A percentile compares a stretch with the other conserved stretches of the same genome.
Conservation (phyloP, 1,284 basidiomycete species). For the Amylostereum areolatum region DNA sequence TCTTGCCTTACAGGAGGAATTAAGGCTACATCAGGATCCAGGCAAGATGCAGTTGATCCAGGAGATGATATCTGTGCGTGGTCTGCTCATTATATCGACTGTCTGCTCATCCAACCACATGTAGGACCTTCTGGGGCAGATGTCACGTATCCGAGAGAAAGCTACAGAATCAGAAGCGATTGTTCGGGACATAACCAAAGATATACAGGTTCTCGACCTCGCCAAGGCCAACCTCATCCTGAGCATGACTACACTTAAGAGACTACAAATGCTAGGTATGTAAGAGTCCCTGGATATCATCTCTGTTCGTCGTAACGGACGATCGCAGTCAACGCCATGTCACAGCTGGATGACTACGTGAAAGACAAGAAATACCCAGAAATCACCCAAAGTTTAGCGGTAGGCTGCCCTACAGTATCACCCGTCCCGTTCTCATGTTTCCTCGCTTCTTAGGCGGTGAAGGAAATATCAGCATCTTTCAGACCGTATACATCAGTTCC, state of each 20-base stretch:
- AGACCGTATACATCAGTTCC: slow-evolving; percentile 71
- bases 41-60: slow-evolving; percentile 84
- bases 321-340: slow-evolving; percentile 68
- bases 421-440: no score
- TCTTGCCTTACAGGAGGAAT: slow-evolving; percentile 55
- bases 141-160: slow-evolving; percentile 92
- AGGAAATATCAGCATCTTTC: slow-evolving; percentile 76
- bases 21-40: slow-evolving; percentile 76
- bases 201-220: slow-evolving; percentile 91
- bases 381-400: slow-evolving; percentile 77
- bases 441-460: slow-evolving; percentile 62
- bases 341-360: slow-evolving; percentile 75
- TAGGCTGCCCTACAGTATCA: slow-evolving; percentile 29
- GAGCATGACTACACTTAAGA: slow-evolving; percentile 87
- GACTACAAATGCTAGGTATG: slow-evolving; percentile 91
- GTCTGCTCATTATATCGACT: slow-evolving; percentile 1
- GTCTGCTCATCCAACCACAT: neutral
- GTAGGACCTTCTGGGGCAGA: slow-evolving; percentile 88
- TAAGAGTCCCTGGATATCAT: slow-evolving; percentile 7
- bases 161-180: slow-evolving; percentile 95
- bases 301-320: neutral
- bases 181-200: slow-evolving; percentile 91
- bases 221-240: slow-evolving; percentile 91
- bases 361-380: slow-evolving; percentile 77
- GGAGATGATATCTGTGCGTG: slow-evolving; percentile 82